phyloP scores from a whole-genome alignment of 1,139 yeast species.

The Hanseniaspora sp. region DNA sequence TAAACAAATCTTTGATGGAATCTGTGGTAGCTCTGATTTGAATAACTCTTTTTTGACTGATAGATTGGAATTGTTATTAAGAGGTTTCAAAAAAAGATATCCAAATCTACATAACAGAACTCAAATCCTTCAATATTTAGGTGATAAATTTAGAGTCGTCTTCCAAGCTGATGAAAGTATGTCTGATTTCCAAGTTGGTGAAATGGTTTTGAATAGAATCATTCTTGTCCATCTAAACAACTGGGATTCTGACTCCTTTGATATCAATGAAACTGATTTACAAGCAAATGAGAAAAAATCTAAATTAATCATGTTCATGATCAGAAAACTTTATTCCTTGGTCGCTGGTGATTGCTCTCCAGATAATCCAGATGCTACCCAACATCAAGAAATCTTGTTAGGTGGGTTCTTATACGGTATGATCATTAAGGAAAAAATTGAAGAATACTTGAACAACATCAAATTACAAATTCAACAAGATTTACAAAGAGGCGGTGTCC shows the following conservation, averaged over 20 bases:
- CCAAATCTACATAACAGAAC: conserved; percentile 69
- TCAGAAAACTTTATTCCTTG: conserved; percentile 82
- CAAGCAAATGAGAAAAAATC: conserved; percentile 56
- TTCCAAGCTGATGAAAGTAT: conserved; percentile 82
- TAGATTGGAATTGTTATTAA: conserved; percentile 84
- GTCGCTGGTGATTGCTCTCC: conserved; percentile 96
- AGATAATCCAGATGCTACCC: conserved; percentile 98
- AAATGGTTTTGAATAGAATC: conserved; percentile 67
- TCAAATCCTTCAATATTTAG: conserved; percentile 84
- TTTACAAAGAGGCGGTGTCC: conserved; percentile 57
- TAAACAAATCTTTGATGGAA: conserved; percentile 89
- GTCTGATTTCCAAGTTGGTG: conserved; percentile 83
- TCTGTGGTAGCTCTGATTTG: conserved; percentile 69
- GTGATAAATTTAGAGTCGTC: conserved; percentile 90
- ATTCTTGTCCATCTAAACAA: conserved; percentile 74
- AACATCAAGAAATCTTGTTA: conserved; percentile 89
- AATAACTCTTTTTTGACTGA: conserved; percentile 89
- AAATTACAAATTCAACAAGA: conserved; percentile 68
- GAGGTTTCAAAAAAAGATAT: conserved; percentile 59
- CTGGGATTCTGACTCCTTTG: conserved; percentile 11
- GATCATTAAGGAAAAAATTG: conserved; percentile 92
- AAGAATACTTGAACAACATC: conserved; percentile 72
- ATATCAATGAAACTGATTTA: conserved; percentile 11
- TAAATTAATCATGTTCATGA: conserved; percentile 80
- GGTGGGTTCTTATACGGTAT: conserved; percentile 96